Percentiles rank a stretch among this genome's conserved stretches.
phyloP scores from a whole-genome alignment of 2,329 filamentous ascomycete species.

The Trichophyton schoenleinii region DNA sequence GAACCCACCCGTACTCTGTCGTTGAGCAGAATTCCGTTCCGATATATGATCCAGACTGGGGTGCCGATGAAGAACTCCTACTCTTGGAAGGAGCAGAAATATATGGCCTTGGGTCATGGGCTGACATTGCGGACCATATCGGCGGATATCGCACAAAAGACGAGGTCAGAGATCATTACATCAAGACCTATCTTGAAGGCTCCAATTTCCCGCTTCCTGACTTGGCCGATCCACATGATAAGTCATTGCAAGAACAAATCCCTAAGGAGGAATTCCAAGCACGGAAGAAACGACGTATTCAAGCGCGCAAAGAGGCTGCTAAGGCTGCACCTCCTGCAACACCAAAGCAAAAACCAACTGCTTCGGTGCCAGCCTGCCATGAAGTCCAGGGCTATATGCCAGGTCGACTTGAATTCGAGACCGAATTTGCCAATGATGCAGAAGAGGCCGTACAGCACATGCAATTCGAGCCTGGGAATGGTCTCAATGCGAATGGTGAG shows the following conservation, averaged over 20 bases:
- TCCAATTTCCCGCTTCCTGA: constrained; percentile 74
- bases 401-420: constrained; percentile 91
- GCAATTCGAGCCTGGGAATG: constrained; percentile 94
- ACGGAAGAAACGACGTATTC: constrained; percentile 83
- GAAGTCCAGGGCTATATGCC: constrained; percentile 99
- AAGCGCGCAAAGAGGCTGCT: constrained; percentile 74
- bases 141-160: constrained; percentile 90
- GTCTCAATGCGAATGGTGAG: constrained; percentile 75
- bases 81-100: constrained; percentile 89
- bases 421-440: constrained; percentile 92
- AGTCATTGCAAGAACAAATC: constrained; percentile 62
- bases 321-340: constrained; percentile 72
- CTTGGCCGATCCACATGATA: constrained; percentile 71
- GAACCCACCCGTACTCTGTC: constrained; percentile 76
- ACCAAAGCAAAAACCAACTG: constrained; percentile 90
- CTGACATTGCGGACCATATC: constrained; percentile 95
- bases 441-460: constrained; percentile 97
- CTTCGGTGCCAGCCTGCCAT: constrained; percentile 88
- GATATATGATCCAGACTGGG: constrained; percentile 91
- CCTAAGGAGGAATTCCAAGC: constrained; percentile 87
- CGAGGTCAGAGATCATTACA: constrained; percentile 90
- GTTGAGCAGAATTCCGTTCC: constrained; percentile 98
- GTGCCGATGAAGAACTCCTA: constrained; percentile 90
- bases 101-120: constrained; percentile 93
- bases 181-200: constrained; percentile 74